These are phyloP conservation scores for Dendrobium officinale DNA, from an alignment of 106 monocot genomes.

Conservation along the genomic window DNA sequence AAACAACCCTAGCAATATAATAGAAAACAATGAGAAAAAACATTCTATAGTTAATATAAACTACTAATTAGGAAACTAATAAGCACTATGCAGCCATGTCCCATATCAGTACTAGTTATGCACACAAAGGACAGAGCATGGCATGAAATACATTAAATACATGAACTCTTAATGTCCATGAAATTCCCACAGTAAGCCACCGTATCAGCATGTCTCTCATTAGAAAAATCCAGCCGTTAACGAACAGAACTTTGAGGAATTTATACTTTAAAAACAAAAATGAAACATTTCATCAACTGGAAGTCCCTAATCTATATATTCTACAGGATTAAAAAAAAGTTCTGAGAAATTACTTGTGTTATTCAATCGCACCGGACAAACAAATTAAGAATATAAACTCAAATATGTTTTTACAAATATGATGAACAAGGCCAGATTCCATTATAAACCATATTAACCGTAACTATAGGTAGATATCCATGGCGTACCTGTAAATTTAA, in stretches of 20 bases:
- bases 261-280: not conserved
- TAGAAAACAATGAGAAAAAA: no score
- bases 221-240: not conserved
- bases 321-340: not conserved
- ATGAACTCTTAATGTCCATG: not conserved
- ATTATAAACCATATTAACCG: not conserved
- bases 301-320: not conserved
- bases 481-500: slow-evolving; percentile 73
- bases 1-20: no score
- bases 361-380: not conserved
- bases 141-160: not conserved
- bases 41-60: no score
- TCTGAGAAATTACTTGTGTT: not conserved
- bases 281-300: not conserved
- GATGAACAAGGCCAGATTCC: not conserved
- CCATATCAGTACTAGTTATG: no score
- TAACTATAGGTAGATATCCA: not conserved
- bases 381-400: not conserved
- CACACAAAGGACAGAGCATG: not conserved
- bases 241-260: not conserved
- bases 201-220: not conserved
- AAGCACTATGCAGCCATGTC: no score
- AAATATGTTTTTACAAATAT: not conserved
- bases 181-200: not conserved
- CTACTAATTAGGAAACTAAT: no score